Base-by-base conservation (phyloP, 2,329 filamentous ascomycete species). In the Monosporascus sp. region DNA sequence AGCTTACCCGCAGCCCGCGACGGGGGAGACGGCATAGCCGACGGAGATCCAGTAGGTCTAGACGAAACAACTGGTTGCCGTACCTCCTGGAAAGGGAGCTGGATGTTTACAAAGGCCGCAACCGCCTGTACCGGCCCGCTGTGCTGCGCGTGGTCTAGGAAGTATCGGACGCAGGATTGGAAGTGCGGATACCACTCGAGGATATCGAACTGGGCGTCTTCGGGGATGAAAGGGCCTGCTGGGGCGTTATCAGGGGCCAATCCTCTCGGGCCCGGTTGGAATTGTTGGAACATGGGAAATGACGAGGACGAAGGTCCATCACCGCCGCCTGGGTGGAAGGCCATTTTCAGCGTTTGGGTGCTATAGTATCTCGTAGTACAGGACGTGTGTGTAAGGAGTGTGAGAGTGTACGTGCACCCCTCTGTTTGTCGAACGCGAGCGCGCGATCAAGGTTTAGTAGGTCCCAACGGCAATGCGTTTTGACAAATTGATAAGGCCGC, bases 151-250 rank as follows among this genome's bases (percentile, higher is more conserved):
- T 93, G 85, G 64, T 97, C 90, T 64, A 97, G 77, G 67, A 97
- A 99, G 74, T 93, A 97, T 53, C 84, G 83, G 60, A 93, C 85
- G 72, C 94, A 99, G 59, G 85, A 91, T 71, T 94, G 87, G 69
- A 95, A 96, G 55, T 88, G 87, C 9, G 90, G 89, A 68, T 96
- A 89, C 94, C 94, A 97, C 55, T 91, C 88, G 68, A 97, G 87
- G 58, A 97, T 88, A 70, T 93, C 88, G 71, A 92, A 86, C 47
- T 65, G 64, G n/a, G 58, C 59, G 52, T 61, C 62, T 55, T 63
- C 63, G 39, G 62, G 59, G n/a, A 63, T 51, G 15, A 64, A 63
- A 31, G 61, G 57, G 5, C 49, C 55, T 20, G 60, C 50, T 24
- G 60, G 53, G 20, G 59, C 51, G 35, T 58, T 59, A 11, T 62